Evolutionary conservation across 164 flowering plant genomes (phyloP).

Genomic region (Tinospora cordifolia): DNA sequence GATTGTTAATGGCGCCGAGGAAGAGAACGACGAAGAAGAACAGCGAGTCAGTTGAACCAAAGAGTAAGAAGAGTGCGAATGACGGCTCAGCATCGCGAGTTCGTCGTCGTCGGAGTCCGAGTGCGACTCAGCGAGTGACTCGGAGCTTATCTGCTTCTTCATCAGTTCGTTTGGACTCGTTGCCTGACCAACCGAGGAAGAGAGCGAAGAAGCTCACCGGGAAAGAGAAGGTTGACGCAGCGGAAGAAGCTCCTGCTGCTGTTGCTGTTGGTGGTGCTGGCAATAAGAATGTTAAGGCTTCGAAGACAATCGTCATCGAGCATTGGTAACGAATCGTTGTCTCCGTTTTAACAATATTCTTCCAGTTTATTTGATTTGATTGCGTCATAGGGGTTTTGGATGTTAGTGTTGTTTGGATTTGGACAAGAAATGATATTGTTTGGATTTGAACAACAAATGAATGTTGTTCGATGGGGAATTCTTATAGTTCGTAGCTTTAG

Average conservation of each 20-base stretch:
- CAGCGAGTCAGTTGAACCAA: not conserved
- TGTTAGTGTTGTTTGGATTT: not conserved
- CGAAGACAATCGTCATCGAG: constrained; percentile 8
- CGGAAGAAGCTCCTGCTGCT: not conserved
- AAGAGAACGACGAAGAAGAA: constrained; percentile 1
- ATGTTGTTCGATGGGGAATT: too few relatives aligned
- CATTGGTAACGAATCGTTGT: constrained; percentile 8
- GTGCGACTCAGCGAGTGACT: constrained; percentile 5
- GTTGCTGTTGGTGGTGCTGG: not conserved
- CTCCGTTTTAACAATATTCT: not conserved
- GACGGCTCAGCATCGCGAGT: not conserved
- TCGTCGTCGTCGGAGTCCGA: not conserved
- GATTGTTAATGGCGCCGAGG: constrained; percentile 6
- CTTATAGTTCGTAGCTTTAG: too few relatives aligned
- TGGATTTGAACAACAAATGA: too few relatives aligned
- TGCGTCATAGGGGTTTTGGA: not conserved
- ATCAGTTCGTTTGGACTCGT: not conserved
- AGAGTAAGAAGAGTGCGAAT: not conserved
- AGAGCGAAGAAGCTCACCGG: not conserved
- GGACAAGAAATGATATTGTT: too few relatives aligned
- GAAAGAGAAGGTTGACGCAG: not conserved
- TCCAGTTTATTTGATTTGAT: not conserved
- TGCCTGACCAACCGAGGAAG: constrained; percentile 1
- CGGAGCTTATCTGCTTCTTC: not conserved
- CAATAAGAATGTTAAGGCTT: not conserved